phyloP scores from a whole-genome alignment of 495 filamentous ascomycete genomes.

The Neurospora sp. region DNA sequence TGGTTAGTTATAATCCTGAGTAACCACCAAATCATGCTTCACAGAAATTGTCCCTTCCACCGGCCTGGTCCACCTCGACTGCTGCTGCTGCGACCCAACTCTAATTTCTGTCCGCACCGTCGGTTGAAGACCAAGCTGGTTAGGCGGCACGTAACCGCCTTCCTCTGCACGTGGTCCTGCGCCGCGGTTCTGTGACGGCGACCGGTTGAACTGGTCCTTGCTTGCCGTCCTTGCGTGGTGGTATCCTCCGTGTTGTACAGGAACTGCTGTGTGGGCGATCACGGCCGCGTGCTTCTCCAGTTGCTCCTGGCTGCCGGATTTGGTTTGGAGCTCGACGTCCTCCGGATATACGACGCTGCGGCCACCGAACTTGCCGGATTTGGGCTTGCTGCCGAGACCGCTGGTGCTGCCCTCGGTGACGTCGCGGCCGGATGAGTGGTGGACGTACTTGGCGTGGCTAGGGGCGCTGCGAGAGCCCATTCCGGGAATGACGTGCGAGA shows the following conservation, averaged over 20 bases:
- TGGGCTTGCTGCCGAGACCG: conserved; percentile 3
- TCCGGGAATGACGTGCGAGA: conserved; percentile 29
- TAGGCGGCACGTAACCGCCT: not conserved
- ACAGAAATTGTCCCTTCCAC: not conserved
- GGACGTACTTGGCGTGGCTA: conserved; percentile 11
- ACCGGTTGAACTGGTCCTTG: not conserved
- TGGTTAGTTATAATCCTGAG: not conserved
- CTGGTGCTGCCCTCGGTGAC: not conserved
- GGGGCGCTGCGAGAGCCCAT: conserved; percentile 13
- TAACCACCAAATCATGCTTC: not conserved
- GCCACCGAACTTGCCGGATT: conserved; percentile 6
- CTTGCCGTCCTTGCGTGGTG: not conserved
- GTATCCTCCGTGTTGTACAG: not conserved
- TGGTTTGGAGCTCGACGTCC: conserved; percentile 20
- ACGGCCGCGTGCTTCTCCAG: not conserved
- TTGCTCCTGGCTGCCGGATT: conserved; percentile 12
- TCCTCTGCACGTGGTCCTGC: not conserved
- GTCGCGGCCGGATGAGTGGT: conserved; percentile 12
- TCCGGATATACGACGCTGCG: conserved; percentile 18
- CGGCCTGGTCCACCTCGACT: not conserved
- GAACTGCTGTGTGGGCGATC: not conserved
- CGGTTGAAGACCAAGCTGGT: conserved; percentile 11
- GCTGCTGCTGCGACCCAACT: conserved; percentile 1
- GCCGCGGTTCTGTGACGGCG: not conserved
- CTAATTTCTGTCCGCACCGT: conserved; percentile 16